Conservation (phyloP, 352 stramenopile species). For the Pythium volutum region DNA sequence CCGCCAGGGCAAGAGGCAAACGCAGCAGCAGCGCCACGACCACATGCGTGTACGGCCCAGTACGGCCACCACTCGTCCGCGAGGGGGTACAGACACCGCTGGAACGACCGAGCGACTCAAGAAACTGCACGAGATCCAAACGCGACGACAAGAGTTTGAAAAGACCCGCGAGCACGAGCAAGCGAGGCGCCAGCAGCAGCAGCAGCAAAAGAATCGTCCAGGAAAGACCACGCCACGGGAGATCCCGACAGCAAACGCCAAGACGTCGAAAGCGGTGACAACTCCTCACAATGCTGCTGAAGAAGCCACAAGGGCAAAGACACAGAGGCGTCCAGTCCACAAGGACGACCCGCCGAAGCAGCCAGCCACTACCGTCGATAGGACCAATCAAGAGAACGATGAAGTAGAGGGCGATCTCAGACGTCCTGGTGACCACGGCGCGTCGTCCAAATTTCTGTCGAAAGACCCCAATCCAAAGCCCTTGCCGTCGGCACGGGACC, state of each 20-base stretch:
- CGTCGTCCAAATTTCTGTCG: neutral
- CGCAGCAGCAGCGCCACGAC: constrained; percentile 11
- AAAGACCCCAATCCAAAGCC: neutral
- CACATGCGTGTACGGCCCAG: neutral
- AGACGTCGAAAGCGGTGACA: neutral
- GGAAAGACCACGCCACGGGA: neutral
- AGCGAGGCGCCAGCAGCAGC: neutral
- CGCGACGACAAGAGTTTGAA: constrained; percentile 3
- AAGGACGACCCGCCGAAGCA: neutral
- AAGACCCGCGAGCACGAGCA: neutral
- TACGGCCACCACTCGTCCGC: neutral
- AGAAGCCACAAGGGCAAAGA: too few species aligned
- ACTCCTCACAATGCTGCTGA: too few species aligned
- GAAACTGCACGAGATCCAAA: constrained; percentile 19
- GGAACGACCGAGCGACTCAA: constrained; percentile 7
- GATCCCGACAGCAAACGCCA: neutral
- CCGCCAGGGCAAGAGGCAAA: constrained; percentile 19
- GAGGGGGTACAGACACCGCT: neutral
- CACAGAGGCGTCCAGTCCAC: too few species aligned
- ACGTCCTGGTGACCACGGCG: neutral
- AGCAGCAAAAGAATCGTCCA: neutral
- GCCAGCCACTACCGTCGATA: too few species aligned
- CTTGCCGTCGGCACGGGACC: constrained; percentile 1
- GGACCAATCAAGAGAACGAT: neutral
- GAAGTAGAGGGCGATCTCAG: neutral